Conservation (phyloP, 345 rosid species). For the Cochlearia excelsa region DNA sequence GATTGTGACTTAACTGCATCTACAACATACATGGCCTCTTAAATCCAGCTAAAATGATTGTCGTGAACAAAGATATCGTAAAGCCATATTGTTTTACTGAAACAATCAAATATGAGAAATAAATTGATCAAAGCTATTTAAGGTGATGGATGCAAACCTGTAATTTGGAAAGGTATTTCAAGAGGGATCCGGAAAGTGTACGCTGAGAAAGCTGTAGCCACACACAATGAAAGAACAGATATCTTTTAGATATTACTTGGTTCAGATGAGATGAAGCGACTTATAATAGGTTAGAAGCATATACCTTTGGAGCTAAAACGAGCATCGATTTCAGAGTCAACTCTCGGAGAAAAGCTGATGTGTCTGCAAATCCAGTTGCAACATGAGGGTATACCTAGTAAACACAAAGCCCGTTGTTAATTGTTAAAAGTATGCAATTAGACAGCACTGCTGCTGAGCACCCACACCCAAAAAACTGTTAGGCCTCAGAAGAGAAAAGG, state of each 20-base stretch:
- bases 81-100: not conserved
- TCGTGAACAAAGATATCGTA: not conserved
- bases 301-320: slow-evolving; percentile 91
- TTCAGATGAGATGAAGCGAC: slow-evolving; percentile 8
- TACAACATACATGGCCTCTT: not conserved
- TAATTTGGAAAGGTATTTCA: slow-evolving; percentile 91
- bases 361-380: slow-evolving; percentile 88
- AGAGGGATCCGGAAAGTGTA: slow-evolving; percentile 81
- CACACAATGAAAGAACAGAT: slow-evolving; percentile 19
- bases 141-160: slow-evolving; percentile 52
- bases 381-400: slow-evolving; percentile 85
- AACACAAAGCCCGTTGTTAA: slow-evolving; percentile 22
- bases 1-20: slow-evolving; percentile 3
- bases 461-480: slow-evolving; percentile 9
- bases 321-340: slow-evolving; percentile 99
- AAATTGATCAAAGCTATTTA: slow-evolving; percentile 4
- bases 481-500: slow-evolving; percentile 14
- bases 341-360: slow-evolving; percentile 91
- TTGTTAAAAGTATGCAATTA: slow-evolving; percentile 7
- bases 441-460: slow-evolving; percentile 1
- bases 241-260: slow-evolving; percentile 21
- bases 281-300: slow-evolving; percentile 5
- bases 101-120: slow-evolving; percentile 14
- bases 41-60: slow-evolving; percentile 9
- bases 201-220: slow-evolving; percentile 89